Evolutionary conservation across 1,284 basidiomycete genomes (phyloP), one percentile per base, ranked within the genome.

Genomic region (Melampsora larici-populina): DNA sequence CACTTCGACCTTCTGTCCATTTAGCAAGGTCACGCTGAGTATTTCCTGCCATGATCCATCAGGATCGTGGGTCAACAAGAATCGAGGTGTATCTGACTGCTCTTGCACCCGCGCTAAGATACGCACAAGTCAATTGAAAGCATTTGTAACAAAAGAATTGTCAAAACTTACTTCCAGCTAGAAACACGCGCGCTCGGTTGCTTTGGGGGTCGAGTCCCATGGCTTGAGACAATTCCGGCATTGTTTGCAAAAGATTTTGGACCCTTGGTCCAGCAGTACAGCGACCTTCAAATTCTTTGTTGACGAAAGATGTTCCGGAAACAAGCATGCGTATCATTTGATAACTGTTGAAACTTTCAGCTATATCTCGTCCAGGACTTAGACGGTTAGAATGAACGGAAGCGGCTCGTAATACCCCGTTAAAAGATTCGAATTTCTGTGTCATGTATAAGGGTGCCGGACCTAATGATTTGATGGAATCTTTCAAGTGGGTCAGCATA

Each of bases 111-210:
- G 36, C 36, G 36, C 36, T 36, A n/a, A n/a, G n/a, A n/a, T n/a
- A n/a, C n/a, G n/a, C n/a, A n/a, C n/a, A n/a, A n/a, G n/a, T n/a
- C n/a, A n/a, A n/a, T n/a, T n/a, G n/a, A n/a, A n/a, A n/a, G n/a
- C n/a, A n/a, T n/a, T n/a, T n/a, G n/a, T n/a, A n/a, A n/a, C n/a
- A n/a, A n/a, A n/a, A n/a, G n/a, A n/a, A n/a, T n/a, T n/a, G n/a
- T n/a, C n/a, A n/a, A n/a, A n/a, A n/a, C n/a, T n/a, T n/a, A n/a
- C n/a, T n/a, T 36, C 36, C 36, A 36, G 36, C 5, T 36, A 36
- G 80, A 0, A 85, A 78, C n/a, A n/a, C n/a, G n/a, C n/a, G n/a
- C n/a, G n/a, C 0, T 84, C 82, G 0, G 84, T 78, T 0, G 86
- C 79, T 33, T 80, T 82, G 0, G n/a, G 40, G 40, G 40, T 43